These are phyloP conservation scores for Calonectria pseudoturangicola DNA, from an alignment of 2,329 filamentous ascomycete genomes.

Conservation along the genomic window DNA sequence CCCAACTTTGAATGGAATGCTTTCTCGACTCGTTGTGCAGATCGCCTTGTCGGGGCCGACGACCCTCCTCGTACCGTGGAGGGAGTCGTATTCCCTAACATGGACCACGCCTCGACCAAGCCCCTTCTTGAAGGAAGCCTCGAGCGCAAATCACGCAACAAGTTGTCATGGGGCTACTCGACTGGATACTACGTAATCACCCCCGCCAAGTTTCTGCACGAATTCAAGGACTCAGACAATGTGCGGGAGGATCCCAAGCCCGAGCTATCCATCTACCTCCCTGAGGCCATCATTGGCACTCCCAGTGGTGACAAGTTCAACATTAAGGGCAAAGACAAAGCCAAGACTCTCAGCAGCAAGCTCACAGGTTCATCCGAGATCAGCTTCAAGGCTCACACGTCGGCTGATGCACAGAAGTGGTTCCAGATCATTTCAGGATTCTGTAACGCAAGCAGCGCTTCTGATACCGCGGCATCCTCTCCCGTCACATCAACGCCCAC, in stretches of 20 bases:
- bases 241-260: slow-evolving; percentile 83
- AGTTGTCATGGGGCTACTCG: slow-evolving; percentile 85
- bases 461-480: slow-evolving; percentile 54
- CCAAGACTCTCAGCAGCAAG: slow-evolving; percentile 86
- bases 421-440: slow-evolving; percentile 81
- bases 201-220: slow-evolving; percentile 90
- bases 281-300: slow-evolving; percentile 87
- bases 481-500: slow-evolving; percentile 55
- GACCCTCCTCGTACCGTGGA: slow-evolving; percentile 84
- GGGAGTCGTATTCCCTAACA: slow-evolving; percentile 89
- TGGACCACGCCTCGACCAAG: slow-evolving; percentile 86
- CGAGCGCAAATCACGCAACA: slow-evolving; percentile 92
- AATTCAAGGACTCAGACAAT: slow-evolving; percentile 95
- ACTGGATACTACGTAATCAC: slow-evolving; percentile 94
- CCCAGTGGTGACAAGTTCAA: slow-evolving; percentile 89
- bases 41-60: slow-evolving; percentile 85
- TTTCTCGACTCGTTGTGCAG: slow-evolving; percentile 83
- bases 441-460: slow-evolving; percentile 69
- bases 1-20: slow-evolving; percentile 93
- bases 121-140: slow-evolving; percentile 91
- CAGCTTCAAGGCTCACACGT: slow-evolving; percentile 89
- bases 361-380: slow-evolving; percentile 88
- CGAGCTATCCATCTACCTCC: slow-evolving; percentile 92
- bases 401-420: slow-evolving; percentile 90
- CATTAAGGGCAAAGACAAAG: slow-evolving; percentile 95